Evolutionary conservation across 495 filamentous ascomycete species (phyloP), one percentile per base, ranked within the genome.

Genomic region (Collariella sp.): DNA sequence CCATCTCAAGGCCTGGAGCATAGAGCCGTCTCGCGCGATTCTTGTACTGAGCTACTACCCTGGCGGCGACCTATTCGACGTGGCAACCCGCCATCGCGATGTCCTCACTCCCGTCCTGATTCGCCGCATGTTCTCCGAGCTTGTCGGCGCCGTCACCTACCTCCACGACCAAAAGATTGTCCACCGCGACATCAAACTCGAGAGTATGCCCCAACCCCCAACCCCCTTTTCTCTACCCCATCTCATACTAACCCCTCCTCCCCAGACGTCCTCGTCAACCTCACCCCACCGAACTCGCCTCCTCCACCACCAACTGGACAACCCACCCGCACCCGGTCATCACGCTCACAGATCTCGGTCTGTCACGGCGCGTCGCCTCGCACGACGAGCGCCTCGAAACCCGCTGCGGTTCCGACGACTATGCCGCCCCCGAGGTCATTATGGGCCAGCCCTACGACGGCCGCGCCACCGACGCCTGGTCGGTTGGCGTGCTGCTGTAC

Each of bases 391-490:
- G 91, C 24, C 78, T 98, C 13, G 85, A 87, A 40, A 96, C 91
- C 12, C 79, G 91, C 13, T 98, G 93, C 65, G 93, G 93, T 16
- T 91, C 86, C 33, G 93, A 96, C 68, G 93, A 98, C 72, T 98
- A 98, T 63, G 94, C 93, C 3, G 89, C 93, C 0, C 93, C 93
- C 0, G 93, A 98, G 67, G 87, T 98, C 41, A 84, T 98, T 20
- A 88, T 98, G 76, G 89, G 89, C 18, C 89, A 95, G 63, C 79
- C 89, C 5, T 98, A 98, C 65, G 93, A 98, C 66, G 93, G 94
- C 33, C 89, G 94, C 18, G 77, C 81, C 7, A 91, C 88, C 3
- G 93, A 98, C 62, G 89, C 90, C 18, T 98, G 93, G 93, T 91
- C 91, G 1, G 78, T 96, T 5, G 93, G 93, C 44, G 93, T 98